Base-by-base conservation (phyloP, 2,329 filamentous ascomycete species). In the Penicillium italicum region DNA sequence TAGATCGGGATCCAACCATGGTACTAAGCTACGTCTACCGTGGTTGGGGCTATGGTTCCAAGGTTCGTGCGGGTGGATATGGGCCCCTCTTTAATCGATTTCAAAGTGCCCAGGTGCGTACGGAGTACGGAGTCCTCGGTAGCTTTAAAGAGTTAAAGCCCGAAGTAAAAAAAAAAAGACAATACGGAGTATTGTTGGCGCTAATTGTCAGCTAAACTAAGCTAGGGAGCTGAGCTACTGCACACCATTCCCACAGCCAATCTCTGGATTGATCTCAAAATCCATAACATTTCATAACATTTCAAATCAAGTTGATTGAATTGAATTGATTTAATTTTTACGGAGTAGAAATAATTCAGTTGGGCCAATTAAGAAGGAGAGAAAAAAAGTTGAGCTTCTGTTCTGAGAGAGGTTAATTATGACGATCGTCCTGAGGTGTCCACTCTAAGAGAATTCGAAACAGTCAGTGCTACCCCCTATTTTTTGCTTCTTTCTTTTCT, bases 391-490 rank as follows among this genome's bases (percentile, higher is more conserved):
- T 34, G 50, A 42, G n/a, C 36, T 49, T 33, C 16, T 40, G 20
- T 48, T 47, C 10, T 47, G 45, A 48, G 37, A 48, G 46, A 47
- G 33, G 37, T 38, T 63, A 58, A 53, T 48, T 33, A 65, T 65
- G 56, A 65, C 57, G 62, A 65, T 65, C 62, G 61, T 55, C 61
- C 48, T 41, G 24, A 60, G 45, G 48, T 61, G 52, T 57, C 62
- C 62, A 65, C 62, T 61, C 55, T 57, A 57, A 56, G 42, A 44
- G 46, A 38, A 65, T 58, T 57, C 58, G 61, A 65, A 65, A 64
- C 62, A 57, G 43, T 57, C 61, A 58, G 62, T 54, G 51, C 49
- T 53, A 53, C 51, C 51, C 51, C 51, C 50, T 48, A 40, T 47
- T 54, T 36, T 42, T 42, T 28, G 24, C 24, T 42, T 34, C 38